Percentiles rank a stretch among this genome's conserved stretches.
These are phyloP conservation scores for Lactarius quietus DNA, from an alignment of 768 basidiomycete species.

Conservation along the genomic window DNA sequence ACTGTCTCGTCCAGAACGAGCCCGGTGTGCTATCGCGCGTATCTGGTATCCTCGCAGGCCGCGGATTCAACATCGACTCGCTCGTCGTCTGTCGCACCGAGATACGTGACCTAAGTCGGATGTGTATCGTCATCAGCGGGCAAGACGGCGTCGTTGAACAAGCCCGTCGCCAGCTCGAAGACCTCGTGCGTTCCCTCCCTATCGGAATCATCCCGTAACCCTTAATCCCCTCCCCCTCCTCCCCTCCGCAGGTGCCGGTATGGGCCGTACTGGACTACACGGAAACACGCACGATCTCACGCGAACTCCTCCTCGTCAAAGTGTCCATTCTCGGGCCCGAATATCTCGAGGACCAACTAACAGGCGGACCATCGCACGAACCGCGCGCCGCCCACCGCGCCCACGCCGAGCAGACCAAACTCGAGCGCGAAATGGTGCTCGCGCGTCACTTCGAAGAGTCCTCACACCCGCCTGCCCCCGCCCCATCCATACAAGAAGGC, in stretches of 20 bases:
- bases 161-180: constrained; percentile 91
- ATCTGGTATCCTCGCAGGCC: constrained; percentile 92
- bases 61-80: constrained; percentile 99
- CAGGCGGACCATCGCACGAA: constrained; percentile 80
- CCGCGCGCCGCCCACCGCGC: constrained; percentile 41
- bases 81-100: constrained; percentile 98
- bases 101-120: constrained; percentile 92
- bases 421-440: constrained; percentile 66
- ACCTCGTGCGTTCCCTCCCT: constrained; percentile 62
- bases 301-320: constrained; percentile 93
- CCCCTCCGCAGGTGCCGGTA: constrained; percentile 75
- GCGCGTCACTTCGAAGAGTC: constrained; percentile 76
- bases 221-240: background rate
- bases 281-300: constrained; percentile 82
- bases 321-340: constrained; percentile 97
- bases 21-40: constrained; percentile 99
- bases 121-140: constrained; percentile 96
- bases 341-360: constrained; percentile 89
- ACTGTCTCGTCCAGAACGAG: constrained; percentile 98
- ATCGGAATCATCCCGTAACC: too few species aligned
- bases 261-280: constrained; percentile 99
- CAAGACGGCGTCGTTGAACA: constrained; percentile 99
- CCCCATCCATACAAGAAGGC: too few species aligned
- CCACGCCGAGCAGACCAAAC: constrained; percentile 43
- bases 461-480: constrained; percentile 33